Conservation (phyloP, 108 stramenopile species). For the Mayamaea pseudoterrestris region DNA sequence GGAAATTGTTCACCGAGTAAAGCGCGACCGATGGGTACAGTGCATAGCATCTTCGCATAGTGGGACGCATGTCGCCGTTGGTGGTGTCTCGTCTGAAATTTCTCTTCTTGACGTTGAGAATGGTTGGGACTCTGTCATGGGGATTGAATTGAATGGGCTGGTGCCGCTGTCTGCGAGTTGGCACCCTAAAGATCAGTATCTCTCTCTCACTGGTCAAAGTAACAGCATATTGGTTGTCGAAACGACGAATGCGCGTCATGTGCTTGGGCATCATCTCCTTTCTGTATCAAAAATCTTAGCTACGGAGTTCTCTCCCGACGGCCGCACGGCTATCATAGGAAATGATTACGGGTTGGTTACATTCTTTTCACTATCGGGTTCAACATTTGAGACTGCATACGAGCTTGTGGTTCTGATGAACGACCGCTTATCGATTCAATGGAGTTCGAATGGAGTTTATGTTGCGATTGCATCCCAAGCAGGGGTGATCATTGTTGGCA, state of each 20-base stretch:
- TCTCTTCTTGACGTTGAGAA: slow-evolving; percentile 39
- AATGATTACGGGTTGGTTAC: slow-evolving; percentile 57
- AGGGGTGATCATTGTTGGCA: slow-evolving; percentile 34
- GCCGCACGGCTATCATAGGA: slow-evolving; percentile 41
- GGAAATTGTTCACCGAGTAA: slow-evolving; percentile 33
- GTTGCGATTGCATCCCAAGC: slow-evolving; percentile 32
- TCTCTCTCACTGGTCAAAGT: slow-evolving; percentile 52
- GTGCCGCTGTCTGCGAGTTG: slow-evolving; percentile 49
- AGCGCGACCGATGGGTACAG: slow-evolving; percentile 52
- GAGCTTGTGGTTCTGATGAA: slow-evolving; percentile 38
- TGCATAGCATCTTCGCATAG: slow-evolving; percentile 41
- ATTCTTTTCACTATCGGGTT: slow-evolving; percentile 28
- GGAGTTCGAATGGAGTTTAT: slow-evolving; percentile 44
- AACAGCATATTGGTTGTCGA: slow-evolving; percentile 49
- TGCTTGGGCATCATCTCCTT: slow-evolving; percentile 34
- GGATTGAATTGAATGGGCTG: slow-evolving; percentile 34
- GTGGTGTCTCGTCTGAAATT: slow-evolving; percentile 47
- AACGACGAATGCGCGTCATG: slow-evolving; percentile 40
- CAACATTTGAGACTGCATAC: slow-evolving; percentile 44
- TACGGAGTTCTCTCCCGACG: slow-evolving; percentile 51
- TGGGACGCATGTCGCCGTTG: slow-evolving; percentile 49
- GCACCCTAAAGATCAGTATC: slow-evolving; percentile 59
- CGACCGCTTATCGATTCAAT: slow-evolving; percentile 37
- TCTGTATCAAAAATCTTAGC: slow-evolving; percentile 41
- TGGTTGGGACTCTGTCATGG: slow-evolving; percentile 45